Base-by-base conservation (phyloP, 176 grass and related monocot genomes). In the Miscanthus lutarioriparius region DNA sequence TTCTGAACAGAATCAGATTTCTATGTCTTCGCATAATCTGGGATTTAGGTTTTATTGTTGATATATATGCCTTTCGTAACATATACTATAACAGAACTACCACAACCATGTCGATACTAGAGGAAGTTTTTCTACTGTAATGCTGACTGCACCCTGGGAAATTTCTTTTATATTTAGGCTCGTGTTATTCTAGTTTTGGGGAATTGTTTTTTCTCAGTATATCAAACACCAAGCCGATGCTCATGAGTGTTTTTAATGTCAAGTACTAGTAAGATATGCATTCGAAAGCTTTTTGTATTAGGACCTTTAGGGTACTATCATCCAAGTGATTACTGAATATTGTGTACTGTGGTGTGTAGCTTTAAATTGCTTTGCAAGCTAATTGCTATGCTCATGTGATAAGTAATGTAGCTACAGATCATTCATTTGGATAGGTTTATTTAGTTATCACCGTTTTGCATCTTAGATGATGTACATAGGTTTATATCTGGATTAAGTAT, bases 171-270 rank as follows among this genome's bases (percentile, higher is more conserved):
- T 77, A 77, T 33, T 11, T 15, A 64, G 16, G 25, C 39, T 37
- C 7, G 2, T 86, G 27, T 61, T 14, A 12, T 79, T 79, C 10
- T 72, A 10, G 8, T 33, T 62, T 39, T 14, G 54, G 10, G 74
- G 35, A 37, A 68, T 61, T 78, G 70, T 36, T 33, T 79, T 79
- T 80, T 15, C 37, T 78, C 20, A 44, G 25, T 39, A 77, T 79
- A 79, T 28, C 64, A 70, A 43, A 43, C 37, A 20, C 20, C 8
- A 23, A 23, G 22, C 54, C 23, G 54, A 59, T 54, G 51, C 0
- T 2, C 54, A 56, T 8, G 54, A 23, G 22, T 23, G 54, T 59
- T 59, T 22, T 59, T 59, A 59, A 59, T 59, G 23, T 27, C 10
- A 26, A 27, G 11, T 14, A 64, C 61, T 28, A 64, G 25, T 64